A percentile compares a stretch with the other conserved stretches of the same genome.
These are phyloP conservation scores for Claviceps africana DNA, from an alignment of 2,329 filamentous ascomycete genomes.

Conservation along the genomic window DNA sequence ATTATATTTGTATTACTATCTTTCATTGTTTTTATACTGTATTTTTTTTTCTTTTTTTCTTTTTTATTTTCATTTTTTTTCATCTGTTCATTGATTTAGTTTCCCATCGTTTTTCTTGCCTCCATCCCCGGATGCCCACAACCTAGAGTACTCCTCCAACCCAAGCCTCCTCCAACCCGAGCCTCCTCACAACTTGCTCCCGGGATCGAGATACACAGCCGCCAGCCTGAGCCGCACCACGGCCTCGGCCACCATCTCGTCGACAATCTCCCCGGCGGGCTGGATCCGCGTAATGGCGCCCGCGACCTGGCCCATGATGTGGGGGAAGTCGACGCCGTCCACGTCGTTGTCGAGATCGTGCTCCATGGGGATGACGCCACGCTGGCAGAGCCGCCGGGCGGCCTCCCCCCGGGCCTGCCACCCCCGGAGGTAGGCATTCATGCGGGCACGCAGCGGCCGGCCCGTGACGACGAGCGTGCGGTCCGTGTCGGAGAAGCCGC, in stretches of 20 bases:
- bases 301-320: conserved; percentile 88
- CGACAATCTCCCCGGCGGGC: conserved; percentile 72
- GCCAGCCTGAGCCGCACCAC: conserved; percentile 52
- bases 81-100: too few relatives aligned
- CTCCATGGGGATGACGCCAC: conserved; percentile 67
- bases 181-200: not conserved
- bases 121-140: not conserved
- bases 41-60: not conserved
- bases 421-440: conserved; percentile 67
- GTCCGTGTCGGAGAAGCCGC: conserved; percentile 64
- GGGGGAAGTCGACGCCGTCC: conserved; percentile 71
- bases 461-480: conserved; percentile 73
- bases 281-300: conserved; percentile 63
- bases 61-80: not conserved
- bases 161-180: too few relatives aligned
- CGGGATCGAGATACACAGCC: conserved; percentile 37
- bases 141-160: not conserved
- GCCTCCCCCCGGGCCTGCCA: conserved; percentile 69
- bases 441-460: conserved; percentile 62
- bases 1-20: not conserved
- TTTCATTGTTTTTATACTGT: not conserved
- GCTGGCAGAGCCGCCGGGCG: conserved; percentile 60
- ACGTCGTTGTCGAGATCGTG: conserved; percentile 65
- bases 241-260: conserved; percentile 75
- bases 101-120: not conserved